Base-by-base conservation (phyloP, 2,329 filamentous ascomycete genomes). In the Ilyonectria destructans region DNA sequence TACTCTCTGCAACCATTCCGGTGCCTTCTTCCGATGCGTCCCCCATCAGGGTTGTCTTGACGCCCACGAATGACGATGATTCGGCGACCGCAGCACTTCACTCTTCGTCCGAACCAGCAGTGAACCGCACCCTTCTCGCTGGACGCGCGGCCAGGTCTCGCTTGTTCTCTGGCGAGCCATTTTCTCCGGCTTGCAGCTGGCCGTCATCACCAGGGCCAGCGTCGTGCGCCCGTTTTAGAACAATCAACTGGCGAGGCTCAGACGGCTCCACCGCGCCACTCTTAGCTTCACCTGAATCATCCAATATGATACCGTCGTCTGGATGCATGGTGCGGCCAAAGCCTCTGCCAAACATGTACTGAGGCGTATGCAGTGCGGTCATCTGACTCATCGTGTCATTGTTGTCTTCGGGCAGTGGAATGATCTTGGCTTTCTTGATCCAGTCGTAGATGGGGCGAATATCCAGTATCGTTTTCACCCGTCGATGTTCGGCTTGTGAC, bases 401-500 rank as follows among this genome's bases (percentile, higher is more conserved):
- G 19, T 77, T 71, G 7, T 69, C 74, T 8, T 74, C 64, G 2
- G 75, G 74, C 19, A 82, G 67, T 10, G 78, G 73, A 26, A 83
- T 74, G 55, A 91, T 86, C 56, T 77, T 81, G 2, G 85, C 83
- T 60, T 88, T 86, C 65, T 84, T 80, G 46, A 91, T 88, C 88
- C 89, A 91, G 67, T 89, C 84, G 72, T 88, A 89, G 57, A 91
- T 87, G 0, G 83, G 82, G 23, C 82, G 78, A 72, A 90, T 87
- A 67, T 91, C 89, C 6, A 91, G 76, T n/a, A 91, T 85, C 6
- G 82, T 84, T 73, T 87, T 89, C 69, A 86, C 85, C 60, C 83
- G 84, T 54, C 84, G 83, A 68, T 90, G 88, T 73, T 91, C 89
- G 2, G 87, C 86, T 64, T 90, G 89, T 0, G 92, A 93, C 93